Evolutionary conservation across 2,329 filamentous ascomycete species (phyloP), one percentile per base, ranked within the genome.

Genomic region (Aspergillus neotritici): DNA sequence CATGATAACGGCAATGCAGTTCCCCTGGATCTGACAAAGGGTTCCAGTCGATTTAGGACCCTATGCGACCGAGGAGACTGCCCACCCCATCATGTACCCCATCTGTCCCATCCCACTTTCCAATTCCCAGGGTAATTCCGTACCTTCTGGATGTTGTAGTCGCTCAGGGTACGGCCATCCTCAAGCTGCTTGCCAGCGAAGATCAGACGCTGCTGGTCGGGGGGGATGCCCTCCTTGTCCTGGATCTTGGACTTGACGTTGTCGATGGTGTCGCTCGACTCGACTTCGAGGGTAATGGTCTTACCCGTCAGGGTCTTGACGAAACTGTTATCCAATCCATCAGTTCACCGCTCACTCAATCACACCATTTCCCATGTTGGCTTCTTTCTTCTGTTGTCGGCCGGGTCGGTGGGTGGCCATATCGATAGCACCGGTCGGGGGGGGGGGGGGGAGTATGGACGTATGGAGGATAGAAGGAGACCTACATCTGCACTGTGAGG

Each of bases 231-330:
- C 79, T 96, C 91, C 86, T 96, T 96, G 78, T 96, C 90, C 80
- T 96, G 91, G 75, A 97, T 96, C 86, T 96, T 96, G 79, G 84
- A 85, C 85, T 97, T 97, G 76, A 97, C 91, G 83, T 96, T 97
- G 84, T 97, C 91, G 79, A 97, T 97, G 67, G 91, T 96, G 77
- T 97, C 91, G 70, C 83, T 88, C 68, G 89, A 95, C 84, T 96
- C 91, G 73, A 96, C 90, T 85, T 97, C 91, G 67, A 96, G 86
- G 76, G 93, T 97, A 82, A 97, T 96, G 75, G 91, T 97, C 87
- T 97, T 97, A 78, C 93, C 91, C 82, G 91, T 96, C 70, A 96
- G 88, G 82, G 91, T 96, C 86, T 96, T 97, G 79, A 97, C 91
- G 86, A 97, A 97, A 84, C 87, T 94, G 76, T 59, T 48, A 42